phyloP scores from a whole-genome alignment of 345 rosid genomes.

The Pistacia integerrima region DNA sequence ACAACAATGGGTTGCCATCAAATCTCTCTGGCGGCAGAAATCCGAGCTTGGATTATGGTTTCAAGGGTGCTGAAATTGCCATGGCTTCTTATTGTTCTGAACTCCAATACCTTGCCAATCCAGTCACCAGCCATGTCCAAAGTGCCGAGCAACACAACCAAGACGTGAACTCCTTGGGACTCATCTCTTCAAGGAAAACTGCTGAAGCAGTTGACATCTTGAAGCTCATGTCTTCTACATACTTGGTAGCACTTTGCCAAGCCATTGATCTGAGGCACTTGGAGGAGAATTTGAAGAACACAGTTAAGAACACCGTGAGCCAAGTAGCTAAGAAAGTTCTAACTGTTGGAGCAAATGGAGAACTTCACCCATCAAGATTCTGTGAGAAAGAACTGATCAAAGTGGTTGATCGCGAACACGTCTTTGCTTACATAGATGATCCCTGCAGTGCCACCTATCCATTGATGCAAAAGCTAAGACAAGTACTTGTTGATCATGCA shows the following conservation, averaged over 20 bases:
- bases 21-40: conserved; percentile 66
- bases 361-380: conserved; percentile 77
- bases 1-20: conserved; percentile 80
- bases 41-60: conserved; percentile 77
- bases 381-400: conserved; percentile 63
- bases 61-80: conserved; percentile 78
- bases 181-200: conserved; percentile 65
- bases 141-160: conserved; percentile 64
- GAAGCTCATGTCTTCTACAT: conserved; percentile 60
- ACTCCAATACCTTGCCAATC: conserved; percentile 57
- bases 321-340: conserved; percentile 53
- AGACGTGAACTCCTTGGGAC: conserved; percentile 58
- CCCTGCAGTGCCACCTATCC: conserved; percentile 75
- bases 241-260: conserved; percentile 61
- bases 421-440: conserved; percentile 68
- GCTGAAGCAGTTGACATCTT: conserved; percentile 54
- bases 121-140: conserved; percentile 58
- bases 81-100: conserved; percentile 69
- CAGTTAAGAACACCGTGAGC: conserved; percentile 48
- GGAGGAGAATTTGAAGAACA: conserved; percentile 56
- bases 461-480: conserved; percentile 76
- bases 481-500: conserved; percentile 70
- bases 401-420: conserved; percentile 65
- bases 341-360: conserved; percentile 57
- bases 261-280: conserved; percentile 65